Conservation (phyloP, 495 filamentous ascomycete species). For the Hyaloscypha variabilis region DNA sequence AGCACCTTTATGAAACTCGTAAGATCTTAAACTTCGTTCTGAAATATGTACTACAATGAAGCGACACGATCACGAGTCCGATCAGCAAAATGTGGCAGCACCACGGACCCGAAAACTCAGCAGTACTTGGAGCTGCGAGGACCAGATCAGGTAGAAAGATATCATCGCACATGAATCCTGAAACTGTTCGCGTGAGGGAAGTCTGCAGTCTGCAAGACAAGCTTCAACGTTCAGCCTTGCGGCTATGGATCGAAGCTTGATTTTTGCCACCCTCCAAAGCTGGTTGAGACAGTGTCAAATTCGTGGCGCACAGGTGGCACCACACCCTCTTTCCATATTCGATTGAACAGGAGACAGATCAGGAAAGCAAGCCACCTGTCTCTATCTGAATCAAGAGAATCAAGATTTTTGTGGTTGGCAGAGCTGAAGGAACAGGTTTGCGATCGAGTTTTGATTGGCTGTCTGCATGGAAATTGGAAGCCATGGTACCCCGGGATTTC, state of each 20-base stretch:
- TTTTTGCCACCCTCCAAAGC: not conserved
- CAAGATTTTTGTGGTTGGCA: not conserved
- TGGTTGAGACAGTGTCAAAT: not conserved
- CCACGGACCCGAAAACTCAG: too few species aligned
- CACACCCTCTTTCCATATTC: not conserved
- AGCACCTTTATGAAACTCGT: too few species aligned
- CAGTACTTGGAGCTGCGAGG: too few species aligned
- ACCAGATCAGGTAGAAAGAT: too few species aligned
- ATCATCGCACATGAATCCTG: too few species aligned
- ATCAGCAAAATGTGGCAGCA: too few species aligned
- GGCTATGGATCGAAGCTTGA: not conserved
- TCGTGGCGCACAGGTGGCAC: not conserved
- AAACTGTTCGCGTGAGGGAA: not conserved
- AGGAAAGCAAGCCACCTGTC: not conserved
- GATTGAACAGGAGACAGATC: not conserved
- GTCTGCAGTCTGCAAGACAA: not conserved
- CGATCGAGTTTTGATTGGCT: not conserved
- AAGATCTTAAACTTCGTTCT: too few species aligned
- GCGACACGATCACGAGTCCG: too few species aligned
- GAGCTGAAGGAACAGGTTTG: not conserved
- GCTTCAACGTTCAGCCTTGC: not conserved
- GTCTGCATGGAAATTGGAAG: not conserved
- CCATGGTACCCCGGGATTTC: not conserved
- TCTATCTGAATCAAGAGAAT: not conserved
- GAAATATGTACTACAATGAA: too few species aligned